A percentile compares a stretch with the other conserved stretches of the same genome.
Conservation (phyloP, 1,139 yeast species). For the Hemisphaericaspora xylofermentans region DNA sequence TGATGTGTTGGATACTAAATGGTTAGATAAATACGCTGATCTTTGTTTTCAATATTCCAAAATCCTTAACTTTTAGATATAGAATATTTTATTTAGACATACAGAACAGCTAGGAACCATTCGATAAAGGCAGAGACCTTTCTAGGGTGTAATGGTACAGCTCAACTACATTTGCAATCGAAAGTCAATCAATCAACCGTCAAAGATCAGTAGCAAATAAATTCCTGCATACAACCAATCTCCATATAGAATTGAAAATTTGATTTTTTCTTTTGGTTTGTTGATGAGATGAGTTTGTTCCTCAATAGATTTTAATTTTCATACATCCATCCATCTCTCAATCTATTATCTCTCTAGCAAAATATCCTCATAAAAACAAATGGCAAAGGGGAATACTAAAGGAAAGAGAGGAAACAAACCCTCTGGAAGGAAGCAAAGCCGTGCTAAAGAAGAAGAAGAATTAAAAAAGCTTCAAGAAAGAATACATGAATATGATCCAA, state of each 20-base stretch:
- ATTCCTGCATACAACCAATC: slow-evolving; percentile 4
- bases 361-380: neutral
- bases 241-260: neutral
- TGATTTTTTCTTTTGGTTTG: too few species aligned
- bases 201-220: too few species aligned
- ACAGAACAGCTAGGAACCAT: too few species aligned
- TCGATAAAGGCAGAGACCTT: too few species aligned
- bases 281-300: slow-evolving; percentile 6
- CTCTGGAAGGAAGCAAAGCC: slow-evolving; percentile 21
- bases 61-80: slow-evolving; percentile 36
- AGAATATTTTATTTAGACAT: too few species aligned
- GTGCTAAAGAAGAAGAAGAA: slow-evolving; percentile 44
- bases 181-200: too few species aligned
- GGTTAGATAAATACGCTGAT: slow-evolving; percentile 40
- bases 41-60: slow-evolving; percentile 48
- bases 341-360: neutral
- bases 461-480: slow-evolving; percentile 45
- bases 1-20: slow-evolving; percentile 28
- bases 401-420: slow-evolving; percentile 16
- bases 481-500: slow-evolving; percentile 52
- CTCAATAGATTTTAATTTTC: too few species aligned
- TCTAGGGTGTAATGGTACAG: too few species aligned
- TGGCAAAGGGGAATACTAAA: slow-evolving; percentile 14
- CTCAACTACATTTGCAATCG: too few species aligned
- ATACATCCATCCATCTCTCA: neutral